A percentile compares a stretch with the other conserved stretches of the same genome.
Conservation (phyloP, 768 basidiomycete genomes). For the Mycena crocata region DNA sequence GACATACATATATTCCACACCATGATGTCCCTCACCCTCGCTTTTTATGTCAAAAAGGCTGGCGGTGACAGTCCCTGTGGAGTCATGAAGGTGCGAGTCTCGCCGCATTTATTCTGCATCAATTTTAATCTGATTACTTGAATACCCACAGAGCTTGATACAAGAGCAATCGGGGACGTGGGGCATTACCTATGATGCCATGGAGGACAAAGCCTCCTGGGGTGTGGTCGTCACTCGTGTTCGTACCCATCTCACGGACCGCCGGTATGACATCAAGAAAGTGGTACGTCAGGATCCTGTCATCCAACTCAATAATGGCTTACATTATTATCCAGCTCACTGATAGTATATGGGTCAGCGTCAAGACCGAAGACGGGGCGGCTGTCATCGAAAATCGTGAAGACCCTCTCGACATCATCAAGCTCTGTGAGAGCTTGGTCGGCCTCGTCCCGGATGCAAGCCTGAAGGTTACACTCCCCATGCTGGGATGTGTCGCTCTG, state of each 20-base stretch:
- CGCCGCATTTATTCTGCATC: background rate
- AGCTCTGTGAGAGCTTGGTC: conserved; percentile 10
- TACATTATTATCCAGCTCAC: background rate
- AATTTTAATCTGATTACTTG: background rate
- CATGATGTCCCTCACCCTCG: background rate
- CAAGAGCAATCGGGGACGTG: background rate
- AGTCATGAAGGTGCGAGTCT: conserved; percentile 3
- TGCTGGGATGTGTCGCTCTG: conserved; percentile 19
- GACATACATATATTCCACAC: background rate
- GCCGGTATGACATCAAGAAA: conserved; percentile 20
- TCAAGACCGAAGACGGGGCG: conserved; percentile 8
- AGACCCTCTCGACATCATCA: conserved; percentile 20
- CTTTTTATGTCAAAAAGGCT: conserved; percentile 8
- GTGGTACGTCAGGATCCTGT: background rate
- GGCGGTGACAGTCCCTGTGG: conserved; percentile 12
- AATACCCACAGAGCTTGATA: background rate
- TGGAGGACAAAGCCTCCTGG: conserved; percentile 8
- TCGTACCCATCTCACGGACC: conserved; percentile 2
- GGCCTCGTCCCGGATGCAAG: conserved; percentile 4
- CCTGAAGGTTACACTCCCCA: conserved; percentile 15
- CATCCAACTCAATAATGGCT: background rate
- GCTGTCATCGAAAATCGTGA: background rate
- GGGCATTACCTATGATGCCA: background rate
- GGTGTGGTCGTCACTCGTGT: background rate
- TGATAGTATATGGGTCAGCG: background rate